These are phyloP conservation scores for Trichophyton schoenleinii DNA, from an alignment of 2,329 filamentous ascomycete species.

Conservation along the genomic window DNA sequence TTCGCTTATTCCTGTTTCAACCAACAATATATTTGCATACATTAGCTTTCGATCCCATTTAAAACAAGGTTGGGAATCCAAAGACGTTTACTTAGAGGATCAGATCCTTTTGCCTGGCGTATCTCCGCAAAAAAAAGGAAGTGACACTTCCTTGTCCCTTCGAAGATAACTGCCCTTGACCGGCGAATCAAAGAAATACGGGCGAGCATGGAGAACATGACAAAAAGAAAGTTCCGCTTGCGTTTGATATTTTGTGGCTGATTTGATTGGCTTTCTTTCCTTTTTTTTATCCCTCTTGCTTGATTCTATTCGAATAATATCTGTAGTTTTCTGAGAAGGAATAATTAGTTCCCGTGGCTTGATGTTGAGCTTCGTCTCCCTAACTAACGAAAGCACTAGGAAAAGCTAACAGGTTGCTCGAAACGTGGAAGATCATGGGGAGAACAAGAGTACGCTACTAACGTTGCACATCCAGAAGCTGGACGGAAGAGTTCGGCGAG, in stretches of 20 bases:
- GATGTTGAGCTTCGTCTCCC: background rate
- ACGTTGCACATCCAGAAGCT: background rate
- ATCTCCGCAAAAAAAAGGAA: background rate
- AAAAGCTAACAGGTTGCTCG: background rate
- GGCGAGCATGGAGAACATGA: background rate
- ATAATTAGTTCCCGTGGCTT: background rate
- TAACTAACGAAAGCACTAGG: background rate
- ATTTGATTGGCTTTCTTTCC: background rate
- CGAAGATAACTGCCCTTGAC: background rate
- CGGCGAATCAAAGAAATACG: conserved; percentile 3
- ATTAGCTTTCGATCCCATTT: background rate
- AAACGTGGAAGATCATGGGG: conserved; percentile 2
- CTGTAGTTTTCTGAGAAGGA: background rate
- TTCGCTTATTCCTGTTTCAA: conserved; percentile 3
- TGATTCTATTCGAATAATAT: background rate
- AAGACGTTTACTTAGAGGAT: background rate
- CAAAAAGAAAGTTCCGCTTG: background rate
- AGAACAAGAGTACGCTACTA: background rate
- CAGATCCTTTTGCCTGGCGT: background rate
- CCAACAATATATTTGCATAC: background rate
- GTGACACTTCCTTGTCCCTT: background rate
- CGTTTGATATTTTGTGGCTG: background rate
- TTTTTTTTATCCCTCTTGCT: background rate
- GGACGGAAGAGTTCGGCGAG: background rate
- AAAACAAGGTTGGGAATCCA: background rate